phyloP scores from a whole-genome alignment of 2,329 filamentous ascomycete species.

The Chaetoscypha palmicola region DNA sequence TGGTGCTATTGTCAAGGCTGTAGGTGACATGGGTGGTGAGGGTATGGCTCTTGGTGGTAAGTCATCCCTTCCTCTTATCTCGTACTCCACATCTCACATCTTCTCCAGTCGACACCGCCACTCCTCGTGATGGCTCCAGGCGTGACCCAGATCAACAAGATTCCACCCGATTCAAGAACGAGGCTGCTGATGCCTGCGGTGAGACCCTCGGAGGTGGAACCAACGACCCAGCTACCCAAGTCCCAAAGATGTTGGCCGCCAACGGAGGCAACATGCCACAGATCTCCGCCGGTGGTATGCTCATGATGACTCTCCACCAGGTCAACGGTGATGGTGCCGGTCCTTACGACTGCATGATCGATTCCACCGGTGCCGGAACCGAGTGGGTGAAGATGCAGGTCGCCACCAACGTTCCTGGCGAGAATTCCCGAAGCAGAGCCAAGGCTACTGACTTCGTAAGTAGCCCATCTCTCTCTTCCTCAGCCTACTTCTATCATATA shows the following conservation, averaged over 20 bases:
- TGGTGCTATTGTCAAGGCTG: constrained; percentile 6
- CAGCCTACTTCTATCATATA: not conserved
- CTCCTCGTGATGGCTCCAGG: constrained; percentile 54
- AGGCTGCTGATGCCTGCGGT: constrained; percentile 45
- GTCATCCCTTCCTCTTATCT: not conserved
- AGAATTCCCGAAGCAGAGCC: constrained; percentile 38
- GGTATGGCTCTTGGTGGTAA: constrained; percentile 3
- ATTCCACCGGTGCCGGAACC: constrained; percentile 50
- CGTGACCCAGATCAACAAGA: constrained; percentile 59
- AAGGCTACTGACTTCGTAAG: constrained; percentile 30
- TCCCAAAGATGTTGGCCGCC: constrained; percentile 47
- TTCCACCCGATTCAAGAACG: constrained; percentile 53
- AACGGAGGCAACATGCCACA: constrained; percentile 51
- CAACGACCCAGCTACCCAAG: constrained; percentile 51
- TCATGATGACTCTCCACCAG: constrained; percentile 59
- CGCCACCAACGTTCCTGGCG: constrained; percentile 44
- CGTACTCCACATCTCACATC: constrained; percentile 20
- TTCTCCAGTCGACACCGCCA: constrained; percentile 44
- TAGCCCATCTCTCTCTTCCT: not conserved
- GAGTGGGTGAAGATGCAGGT: constrained; percentile 49
- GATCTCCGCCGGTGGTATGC: constrained; percentile 46
- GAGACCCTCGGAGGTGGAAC: constrained; percentile 50
- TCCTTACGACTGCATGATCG: constrained; percentile 59
- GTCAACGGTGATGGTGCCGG: constrained; percentile 59
- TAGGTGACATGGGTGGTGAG: constrained; percentile 3